Evolutionary conservation across 2,329 filamentous ascomycete genomes (phyloP).

Genomic region (Aspergillus hortae): DNA sequence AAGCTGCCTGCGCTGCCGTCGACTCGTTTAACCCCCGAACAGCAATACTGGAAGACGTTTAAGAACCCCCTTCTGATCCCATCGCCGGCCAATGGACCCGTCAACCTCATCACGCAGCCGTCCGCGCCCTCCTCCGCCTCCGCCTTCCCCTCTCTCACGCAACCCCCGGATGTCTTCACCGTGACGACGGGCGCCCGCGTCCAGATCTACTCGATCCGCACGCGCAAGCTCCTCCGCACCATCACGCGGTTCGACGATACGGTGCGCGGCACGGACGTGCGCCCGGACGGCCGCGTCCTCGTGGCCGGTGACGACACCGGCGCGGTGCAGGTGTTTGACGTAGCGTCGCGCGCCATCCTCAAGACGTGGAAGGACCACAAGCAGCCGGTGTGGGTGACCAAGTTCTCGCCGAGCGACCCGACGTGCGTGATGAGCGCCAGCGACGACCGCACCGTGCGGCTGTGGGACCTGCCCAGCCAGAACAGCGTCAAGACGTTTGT

Average conservation of each 20-base stretch:
- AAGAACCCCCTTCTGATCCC: conserved; percentile 86
- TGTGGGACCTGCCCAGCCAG: conserved; percentile 89
- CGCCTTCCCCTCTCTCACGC: conserved; percentile 41
- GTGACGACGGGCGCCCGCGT: conserved; percentile 92
- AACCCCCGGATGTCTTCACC: conserved; percentile 64
- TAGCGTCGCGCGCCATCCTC: conserved; percentile 81
- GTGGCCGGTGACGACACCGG: conserved; percentile 90
- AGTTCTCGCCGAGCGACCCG: conserved; percentile 84
- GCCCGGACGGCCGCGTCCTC: conserved; percentile 82
- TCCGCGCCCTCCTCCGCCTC: conserved; percentile 44
- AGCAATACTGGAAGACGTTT: conserved; percentile 95
- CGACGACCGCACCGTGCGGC: conserved; percentile 85
- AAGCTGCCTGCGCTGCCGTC: conserved; percentile 81
- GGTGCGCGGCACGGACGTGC: conserved; percentile 83
- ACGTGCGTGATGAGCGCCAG: conserved; percentile 85
- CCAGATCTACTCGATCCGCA: conserved; percentile 89
- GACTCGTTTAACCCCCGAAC: conserved; percentile 76
- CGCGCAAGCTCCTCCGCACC: conserved; percentile 86
- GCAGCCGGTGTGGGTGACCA: conserved; percentile 87
- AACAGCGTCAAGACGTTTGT: conserved; percentile 72
- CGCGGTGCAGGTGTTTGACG: conserved; percentile 91
- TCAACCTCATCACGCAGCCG: conserved; percentile 84
- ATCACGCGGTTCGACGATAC: conserved; percentile 92
- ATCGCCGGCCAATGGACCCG: conserved; percentile 81
- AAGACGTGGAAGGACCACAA: conserved; percentile 95